Conservation (phyloP, 169 alveolate genomes). For the Cryptosporidium viatorum region DNA sequence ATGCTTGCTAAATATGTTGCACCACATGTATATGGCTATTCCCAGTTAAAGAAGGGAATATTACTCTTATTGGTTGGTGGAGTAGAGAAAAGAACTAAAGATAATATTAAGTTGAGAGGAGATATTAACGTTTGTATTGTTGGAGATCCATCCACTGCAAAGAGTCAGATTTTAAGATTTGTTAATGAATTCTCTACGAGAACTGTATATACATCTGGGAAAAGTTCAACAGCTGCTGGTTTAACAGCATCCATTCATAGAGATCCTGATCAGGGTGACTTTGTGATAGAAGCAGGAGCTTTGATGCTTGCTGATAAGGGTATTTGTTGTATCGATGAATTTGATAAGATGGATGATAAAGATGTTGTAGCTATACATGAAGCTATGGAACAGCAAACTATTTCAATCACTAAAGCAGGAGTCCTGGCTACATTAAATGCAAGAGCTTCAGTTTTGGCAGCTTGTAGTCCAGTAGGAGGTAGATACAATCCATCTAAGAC, state of each 20-base stretch:
- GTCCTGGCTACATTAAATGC: conserved; percentile 98
- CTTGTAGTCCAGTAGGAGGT: conserved; percentile 97
- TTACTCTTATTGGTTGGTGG: conserved; percentile 97
- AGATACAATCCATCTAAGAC: conserved; percentile 93
- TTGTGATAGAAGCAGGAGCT: conserved; percentile 98
- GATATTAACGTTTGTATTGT: conserved; percentile 96
- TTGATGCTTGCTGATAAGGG: conserved; percentile 98
- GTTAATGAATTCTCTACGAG: conserved; percentile 93
- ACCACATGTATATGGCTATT: conserved; percentile 96
- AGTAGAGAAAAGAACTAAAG: conserved; percentile 93
- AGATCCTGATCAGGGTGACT: conserved; percentile 97
- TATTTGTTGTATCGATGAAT: conserved; percentile 97
- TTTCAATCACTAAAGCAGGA: conserved; percentile 97
- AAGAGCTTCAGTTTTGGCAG: conserved; percentile 98
- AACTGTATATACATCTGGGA: conserved; percentile 95
- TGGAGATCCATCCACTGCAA: conserved; percentile 99
- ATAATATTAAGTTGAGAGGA: conserved; percentile 94
- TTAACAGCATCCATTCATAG: conserved; percentile 96
- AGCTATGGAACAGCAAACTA: conserved; percentile 99
- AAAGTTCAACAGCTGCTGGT: conserved; percentile 97
- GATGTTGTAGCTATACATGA: conserved; percentile 99
- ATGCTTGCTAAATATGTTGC: conserved; percentile 92
- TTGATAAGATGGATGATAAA: conserved; percentile 96
- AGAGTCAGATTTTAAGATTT: conserved; percentile 94
- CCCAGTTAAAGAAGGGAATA: conserved; percentile 96